Base-by-base conservation (phyloP, 257 asterid species). In the Gentiana macrophylla region DNA sequence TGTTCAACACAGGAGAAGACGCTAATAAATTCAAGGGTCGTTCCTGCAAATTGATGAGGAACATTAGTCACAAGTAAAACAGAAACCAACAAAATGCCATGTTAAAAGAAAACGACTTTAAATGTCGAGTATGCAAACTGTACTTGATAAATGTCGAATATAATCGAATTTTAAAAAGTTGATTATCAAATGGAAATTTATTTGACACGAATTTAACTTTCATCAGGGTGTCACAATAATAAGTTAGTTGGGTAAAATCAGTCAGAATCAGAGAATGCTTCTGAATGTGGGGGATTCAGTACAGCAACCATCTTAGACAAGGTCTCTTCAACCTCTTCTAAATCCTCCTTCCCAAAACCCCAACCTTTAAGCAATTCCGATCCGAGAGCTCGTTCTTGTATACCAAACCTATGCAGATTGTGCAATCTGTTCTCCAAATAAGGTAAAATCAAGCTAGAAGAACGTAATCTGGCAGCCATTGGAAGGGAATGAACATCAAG, bases 401-500 rank as follows among this genome's bases (percentile, higher is more conserved):
- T 71, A 12, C 95, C 94, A 65, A 76, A 67, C 70, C 64, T 81
- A 35, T 77, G 86, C 61, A 90, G 92, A 67, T 80, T 80, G 50
- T 47, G 73, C 70, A 91, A 57, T 56, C 81, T 73, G 2, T 71
- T 77, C 67, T 84, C 88, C 78, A 87, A 24, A 67, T 75, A 83
- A 0, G 96, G 98, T 72, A 91, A 67, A 53, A 91, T 59, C 9
- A 94, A 91, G 62, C 44, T 83, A 71, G 80, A 82, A 5, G 98
- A 91, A 49, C 96, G 87, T 47, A 91, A 71, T 66, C 96, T 87
- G 60, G 95, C 84, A 48, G 92, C 96, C 89, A 83, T 70, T 33
- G 98, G 98, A 62, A 91, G 53, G 34, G 98, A 91, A 56, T 85
- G 83, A 43, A 91, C 84, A 43, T 87, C 93, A 62, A 84, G 89